phyloP scores from a whole-genome alignment of 306 rosid species.

The Vigna trinervia region DNA sequence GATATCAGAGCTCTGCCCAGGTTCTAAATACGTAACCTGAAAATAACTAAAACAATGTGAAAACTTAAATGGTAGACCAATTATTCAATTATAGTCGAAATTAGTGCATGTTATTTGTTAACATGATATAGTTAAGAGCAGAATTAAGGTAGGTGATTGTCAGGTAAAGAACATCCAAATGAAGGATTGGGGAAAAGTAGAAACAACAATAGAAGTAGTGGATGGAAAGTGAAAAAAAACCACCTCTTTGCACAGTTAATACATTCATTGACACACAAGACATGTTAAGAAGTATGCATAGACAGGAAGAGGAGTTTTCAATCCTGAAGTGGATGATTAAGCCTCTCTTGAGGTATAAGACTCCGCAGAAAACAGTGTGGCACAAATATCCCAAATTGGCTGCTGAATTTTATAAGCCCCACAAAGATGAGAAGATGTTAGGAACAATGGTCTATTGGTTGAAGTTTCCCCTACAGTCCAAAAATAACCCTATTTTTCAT shows the following conservation, averaged over 20 bases:
- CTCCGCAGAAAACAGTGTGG: neutral
- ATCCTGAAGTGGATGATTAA: neutral
- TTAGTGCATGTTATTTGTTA: neutral
- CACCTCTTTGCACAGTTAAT: neutral
- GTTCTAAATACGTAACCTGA: constrained; percentile 85
- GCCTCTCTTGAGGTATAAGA: neutral
- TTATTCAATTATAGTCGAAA: constrained; percentile 21
- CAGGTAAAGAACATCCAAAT: neutral
- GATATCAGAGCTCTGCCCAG: constrained; percentile 81
- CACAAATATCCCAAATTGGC: neutral
- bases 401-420: neutral
- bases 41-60: constrained; percentile 36
- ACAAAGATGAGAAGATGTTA: neutral
- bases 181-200: neutral
- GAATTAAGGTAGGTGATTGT: neutral
- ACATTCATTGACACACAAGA: neutral
- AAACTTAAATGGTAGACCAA: constrained; percentile 7
- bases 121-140: constrained; percentile 21
- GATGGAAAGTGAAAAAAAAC: constrained; percentile 3
- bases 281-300: neutral
- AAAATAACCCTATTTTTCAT: neutral
- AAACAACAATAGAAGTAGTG: neutral
- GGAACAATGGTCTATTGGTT: neutral
- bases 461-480: neutral
- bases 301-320: neutral